Conservation (phyloP, 2,329 filamentous ascomycete species). For the Lachnellula occidentalis region DNA sequence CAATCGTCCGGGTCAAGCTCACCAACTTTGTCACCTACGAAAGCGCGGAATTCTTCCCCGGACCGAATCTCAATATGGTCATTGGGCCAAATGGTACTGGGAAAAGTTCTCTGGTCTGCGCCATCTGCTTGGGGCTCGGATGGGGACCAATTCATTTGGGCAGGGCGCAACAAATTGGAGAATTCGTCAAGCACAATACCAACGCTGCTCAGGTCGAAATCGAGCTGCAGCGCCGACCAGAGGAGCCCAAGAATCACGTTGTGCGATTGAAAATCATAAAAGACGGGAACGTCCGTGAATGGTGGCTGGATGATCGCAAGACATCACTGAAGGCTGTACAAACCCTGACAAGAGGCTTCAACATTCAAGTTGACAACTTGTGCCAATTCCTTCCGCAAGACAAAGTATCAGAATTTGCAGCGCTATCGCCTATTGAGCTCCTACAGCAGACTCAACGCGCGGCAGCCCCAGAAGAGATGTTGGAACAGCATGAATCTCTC, state of each 20-base stretch:
- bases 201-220: constrained; percentile 80
- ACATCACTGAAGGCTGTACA: constrained; percentile 59
- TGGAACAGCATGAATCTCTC: constrained; percentile 69
- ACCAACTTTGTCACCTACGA: constrained; percentile 94
- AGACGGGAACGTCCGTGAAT: constrained; percentile 78
- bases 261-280: constrained; percentile 72
- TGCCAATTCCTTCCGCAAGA: constrained; percentile 97
- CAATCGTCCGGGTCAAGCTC: constrained; percentile 82
- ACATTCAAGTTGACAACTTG: constrained; percentile 94
- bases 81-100: constrained; percentile 98
- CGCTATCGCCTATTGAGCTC: constrained; percentile 72
- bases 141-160: constrained; percentile 79
- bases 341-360: constrained; percentile 62
- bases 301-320: constrained; percentile 66
- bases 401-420: constrained; percentile 89
- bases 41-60: constrained; percentile 82
- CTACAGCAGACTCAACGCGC: constrained; percentile 83
- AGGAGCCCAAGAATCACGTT: constrained; percentile 60
- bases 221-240: constrained; percentile 66
- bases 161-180: constrained; percentile 74
- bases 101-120: constrained; percentile 95
- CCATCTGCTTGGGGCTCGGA: constrained; percentile 88
- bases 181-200: constrained; percentile 89
- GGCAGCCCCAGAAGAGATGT: constrained; percentile 76
- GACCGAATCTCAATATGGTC: constrained; percentile 94